Evolutionary conservation across 441 rosid genomes (phyloP), one percentile per base, ranked within the genome.

Genomic region (Populus hybrid): DNA sequence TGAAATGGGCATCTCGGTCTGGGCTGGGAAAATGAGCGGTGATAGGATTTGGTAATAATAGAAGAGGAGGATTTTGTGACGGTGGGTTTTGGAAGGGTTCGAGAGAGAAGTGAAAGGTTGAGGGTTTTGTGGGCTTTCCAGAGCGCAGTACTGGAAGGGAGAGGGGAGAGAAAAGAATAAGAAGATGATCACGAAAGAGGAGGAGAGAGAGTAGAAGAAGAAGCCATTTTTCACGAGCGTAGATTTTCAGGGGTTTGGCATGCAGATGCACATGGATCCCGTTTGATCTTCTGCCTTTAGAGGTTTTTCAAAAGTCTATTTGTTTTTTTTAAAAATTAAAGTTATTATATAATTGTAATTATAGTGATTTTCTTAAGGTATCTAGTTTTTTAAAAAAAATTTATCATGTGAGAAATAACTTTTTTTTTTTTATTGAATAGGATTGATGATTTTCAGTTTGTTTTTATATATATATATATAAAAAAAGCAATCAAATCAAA

Each of bases 161-260:
- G 80, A 70, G 81, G 80, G 40, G 74, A 40, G 59, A 57, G 23
- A 42, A 30, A 64, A 75, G 82, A 73, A 7, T 38, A 70, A 9
- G 81, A 73, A 57, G 79, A 64, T 78, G 84, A 67, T 3, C 76
- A 59, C 26, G 83, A 76, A 75, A 50, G 75, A 75, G 40, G 67
- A 72, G 59, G 74, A 42, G 70, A 71, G 38, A 66, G 67, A 42
- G 67, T 69, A 23, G 21, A 78, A 75, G 70, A 83, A 80, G 73
- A 79, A 72, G 84, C 76, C 87, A 81, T 82, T 75, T 53, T 81
- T 46, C 76, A 78, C 72, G 83, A 82, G 84, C 23, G 79, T 78
- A 76, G 79, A 81, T 83, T 75, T 75, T 67, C 78, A 82, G 86
- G 74, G 83, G 85, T 69, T 83, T 83, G 86, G 87, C 83, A 83